These are phyloP conservation scores for Stephanodiscus triporus DNA, from an alignment of 108 stramenopile genomes.

Conservation along the genomic window DNA sequence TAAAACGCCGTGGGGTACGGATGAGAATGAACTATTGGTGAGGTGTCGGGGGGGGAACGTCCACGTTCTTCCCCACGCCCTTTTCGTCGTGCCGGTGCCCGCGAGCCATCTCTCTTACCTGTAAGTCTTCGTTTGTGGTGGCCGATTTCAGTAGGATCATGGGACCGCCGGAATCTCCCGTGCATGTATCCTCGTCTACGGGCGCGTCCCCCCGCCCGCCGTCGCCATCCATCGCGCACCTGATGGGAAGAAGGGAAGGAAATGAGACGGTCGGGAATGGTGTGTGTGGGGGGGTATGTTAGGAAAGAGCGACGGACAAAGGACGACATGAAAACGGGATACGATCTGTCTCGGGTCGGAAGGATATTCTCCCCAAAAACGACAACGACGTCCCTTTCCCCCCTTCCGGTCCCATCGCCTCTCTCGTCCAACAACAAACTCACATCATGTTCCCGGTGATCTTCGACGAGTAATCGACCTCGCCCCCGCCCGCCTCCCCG, in stretches of 20 bases:
- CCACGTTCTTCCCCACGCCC: too few species aligned
- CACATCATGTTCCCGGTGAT: slow-evolving; percentile 52
- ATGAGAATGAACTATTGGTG: too few species aligned
- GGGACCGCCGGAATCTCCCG: slow-evolving; percentile 46
- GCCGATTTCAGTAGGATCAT: slow-evolving; percentile 29
- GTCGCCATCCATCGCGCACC: slow-evolving; percentile 25
- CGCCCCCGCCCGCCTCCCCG: slow-evolving; percentile 7
- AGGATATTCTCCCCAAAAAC: too few species aligned
- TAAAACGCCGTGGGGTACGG: neutral
- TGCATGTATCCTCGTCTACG: slow-evolving; percentile 44
- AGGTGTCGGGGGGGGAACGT: too few species aligned
- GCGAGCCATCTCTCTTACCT: slow-evolving; percentile 43
- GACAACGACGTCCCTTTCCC: too few species aligned
- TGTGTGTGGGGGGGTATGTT: neutral
- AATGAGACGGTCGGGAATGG: neutral
- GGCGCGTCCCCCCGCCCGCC: slow-evolving; percentile 4
- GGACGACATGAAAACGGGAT: neutral
- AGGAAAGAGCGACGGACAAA: neutral
- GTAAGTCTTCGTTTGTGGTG: slow-evolving; percentile 29
- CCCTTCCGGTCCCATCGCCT: too few species aligned
- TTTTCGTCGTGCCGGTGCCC: too few species aligned
- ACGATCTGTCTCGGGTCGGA: too few species aligned
- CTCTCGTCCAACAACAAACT: too few species aligned
- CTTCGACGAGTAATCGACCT: neutral
- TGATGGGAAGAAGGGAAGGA: neutral